These are phyloP conservation scores for Cryptosporidium canis DNA, from an alignment of 169 alveolate species.

Conservation along the genomic window DNA sequence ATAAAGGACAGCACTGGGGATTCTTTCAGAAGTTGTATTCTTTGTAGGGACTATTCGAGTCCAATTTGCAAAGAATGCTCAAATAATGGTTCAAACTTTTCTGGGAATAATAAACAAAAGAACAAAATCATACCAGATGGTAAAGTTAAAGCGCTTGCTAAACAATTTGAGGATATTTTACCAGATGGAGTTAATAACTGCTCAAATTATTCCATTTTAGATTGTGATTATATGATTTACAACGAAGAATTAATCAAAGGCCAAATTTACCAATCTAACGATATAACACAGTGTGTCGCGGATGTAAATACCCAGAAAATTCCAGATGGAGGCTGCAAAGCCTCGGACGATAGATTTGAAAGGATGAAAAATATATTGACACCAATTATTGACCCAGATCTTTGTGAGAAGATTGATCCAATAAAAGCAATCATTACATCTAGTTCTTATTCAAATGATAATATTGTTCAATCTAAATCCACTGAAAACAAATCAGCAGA, in stretches of 20 bases:
- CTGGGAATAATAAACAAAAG: neutral
- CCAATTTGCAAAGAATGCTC: conserved; percentile 59
- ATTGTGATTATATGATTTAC: neutral
- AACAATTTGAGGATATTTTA: conserved; percentile 26
- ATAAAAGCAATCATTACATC: conserved; percentile 30
- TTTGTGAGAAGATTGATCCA: conserved; percentile 41
- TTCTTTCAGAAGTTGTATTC: neutral
- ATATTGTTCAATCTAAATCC: neutral
- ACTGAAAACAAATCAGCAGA: neutral
- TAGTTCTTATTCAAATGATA: neutral
- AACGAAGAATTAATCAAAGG: neutral
- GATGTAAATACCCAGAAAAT: neutral
- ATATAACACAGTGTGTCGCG: neutral
- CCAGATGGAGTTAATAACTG: conserved; percentile 3
- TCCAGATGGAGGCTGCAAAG: neutral
- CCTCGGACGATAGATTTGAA: neutral
- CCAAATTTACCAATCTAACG: neutral
- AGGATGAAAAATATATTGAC: neutral
- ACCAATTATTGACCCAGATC: conserved; percentile 41
- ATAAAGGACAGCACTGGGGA: neutral
- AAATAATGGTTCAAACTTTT: neutral
- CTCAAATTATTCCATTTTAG: neutral
- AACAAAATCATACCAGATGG: conserved; percentile 57
- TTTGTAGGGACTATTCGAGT: conserved; percentile 58
- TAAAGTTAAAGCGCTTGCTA: conserved; percentile 67